Percentiles rank a stretch among this genome's conserved stretches.
Evolutionary conservation across 2,329 filamentous ascomycete species (phyloP).

Genomic region (Venturia nashicola): DNA sequence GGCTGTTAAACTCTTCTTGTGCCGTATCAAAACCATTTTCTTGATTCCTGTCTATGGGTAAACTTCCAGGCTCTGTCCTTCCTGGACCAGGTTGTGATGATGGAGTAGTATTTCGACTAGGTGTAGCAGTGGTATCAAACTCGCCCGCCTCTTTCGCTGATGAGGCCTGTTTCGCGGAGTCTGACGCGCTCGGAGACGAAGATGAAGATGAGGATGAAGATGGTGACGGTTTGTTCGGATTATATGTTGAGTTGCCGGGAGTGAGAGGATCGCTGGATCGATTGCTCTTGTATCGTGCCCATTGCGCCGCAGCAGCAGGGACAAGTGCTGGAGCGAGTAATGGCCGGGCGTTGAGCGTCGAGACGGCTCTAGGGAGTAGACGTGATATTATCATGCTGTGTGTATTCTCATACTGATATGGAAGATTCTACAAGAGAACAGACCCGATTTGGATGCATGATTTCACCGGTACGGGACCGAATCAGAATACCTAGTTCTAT

Average conservation of each 20-base stretch:
- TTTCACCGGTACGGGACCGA: no score
- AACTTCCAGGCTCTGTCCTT: neutral
- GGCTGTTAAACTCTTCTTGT: conserved; percentile 25
- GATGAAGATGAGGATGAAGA: neutral
- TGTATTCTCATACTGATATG: neutral
- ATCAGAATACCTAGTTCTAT: no score
- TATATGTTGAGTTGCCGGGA: neutral
- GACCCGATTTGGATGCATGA: neutral
- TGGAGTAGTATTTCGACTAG: conserved; percentile 18
- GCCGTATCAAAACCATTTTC: conserved; percentile 14
- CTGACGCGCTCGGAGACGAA: neutral
- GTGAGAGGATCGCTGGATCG: neutral
- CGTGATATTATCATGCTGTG: conserved; percentile 3
- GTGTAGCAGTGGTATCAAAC: conserved; percentile 18
- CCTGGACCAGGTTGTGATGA: conserved; percentile 17
- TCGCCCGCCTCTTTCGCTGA: conserved; percentile 24
- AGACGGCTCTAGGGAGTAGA: neutral
- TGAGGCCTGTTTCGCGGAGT: conserved; percentile 13
- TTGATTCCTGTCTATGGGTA: neutral
- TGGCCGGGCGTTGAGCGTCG: neutral
- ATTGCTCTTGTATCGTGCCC: conserved; percentile 6
- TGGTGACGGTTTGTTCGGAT: neutral
- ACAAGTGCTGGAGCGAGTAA: neutral
- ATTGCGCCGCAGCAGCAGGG: neutral
- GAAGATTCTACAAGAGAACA: neutral